phyloP scores from a whole-genome alignment of 768 basidiomycete species.

The Termitomyces eurrhizus region DNA sequence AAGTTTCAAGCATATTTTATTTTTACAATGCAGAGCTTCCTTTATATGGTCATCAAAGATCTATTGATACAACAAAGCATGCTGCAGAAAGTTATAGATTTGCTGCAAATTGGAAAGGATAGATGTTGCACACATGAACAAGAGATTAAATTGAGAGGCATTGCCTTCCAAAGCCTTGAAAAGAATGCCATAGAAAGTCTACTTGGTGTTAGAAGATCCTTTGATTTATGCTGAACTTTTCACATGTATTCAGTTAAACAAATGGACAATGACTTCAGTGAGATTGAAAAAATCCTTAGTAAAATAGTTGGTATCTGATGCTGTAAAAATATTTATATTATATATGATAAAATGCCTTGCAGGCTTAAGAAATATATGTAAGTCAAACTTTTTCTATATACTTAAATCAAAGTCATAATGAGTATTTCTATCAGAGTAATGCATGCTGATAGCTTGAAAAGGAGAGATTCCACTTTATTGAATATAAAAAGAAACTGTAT shows the following conservation, averaged over 20 bases:
- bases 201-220: conserved; percentile 25
- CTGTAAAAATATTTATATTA: conserved; percentile 25
- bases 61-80: too few species aligned
- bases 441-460: background rate
- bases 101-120: too few species aligned
- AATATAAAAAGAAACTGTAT: conserved; percentile 23
- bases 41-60: background rate
- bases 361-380: conserved; percentile 19
- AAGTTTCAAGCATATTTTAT: background rate
- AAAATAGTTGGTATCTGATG: conserved; percentile 19
- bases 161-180: conserved; percentile 21
- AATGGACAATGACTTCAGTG: conserved; percentile 30
- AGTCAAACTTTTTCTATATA: background rate
- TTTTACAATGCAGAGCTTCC: background rate
- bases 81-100: too few species aligned
- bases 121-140: background rate
- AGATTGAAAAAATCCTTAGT: conserved; percentile 19
- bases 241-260: conserved; percentile 27
- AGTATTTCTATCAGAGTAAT: background rate
- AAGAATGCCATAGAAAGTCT: conserved; percentile 24
- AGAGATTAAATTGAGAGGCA: conserved; percentile 21
- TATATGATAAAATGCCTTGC: conserved; percentile 29
- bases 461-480: background rate
- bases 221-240: conserved; percentile 23
- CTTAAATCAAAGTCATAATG: background rate